A percentile compares a stretch with the other conserved stretches of the same genome.
phyloP scores from a whole-genome alignment of 108 stramenopile genomes.

The Cyclotella sp. region DNA sequence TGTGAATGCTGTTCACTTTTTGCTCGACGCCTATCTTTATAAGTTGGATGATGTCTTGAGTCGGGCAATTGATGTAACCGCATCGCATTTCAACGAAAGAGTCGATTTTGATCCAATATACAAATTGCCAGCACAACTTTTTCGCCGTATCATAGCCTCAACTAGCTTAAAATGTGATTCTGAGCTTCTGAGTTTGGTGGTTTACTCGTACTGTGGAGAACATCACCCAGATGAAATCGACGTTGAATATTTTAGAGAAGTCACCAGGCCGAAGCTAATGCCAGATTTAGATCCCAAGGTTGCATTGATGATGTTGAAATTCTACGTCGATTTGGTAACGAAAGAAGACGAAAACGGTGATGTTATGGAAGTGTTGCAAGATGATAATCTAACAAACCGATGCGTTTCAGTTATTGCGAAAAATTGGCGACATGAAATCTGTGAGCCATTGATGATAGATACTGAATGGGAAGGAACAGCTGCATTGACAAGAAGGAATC shows the following conservation, averaged over 20 bases:
- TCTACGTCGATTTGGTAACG: conserved; percentile 43
- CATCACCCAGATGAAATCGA: conserved; percentile 50
- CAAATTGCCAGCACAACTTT: conserved; percentile 37
- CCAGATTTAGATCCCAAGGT: conserved; percentile 42
- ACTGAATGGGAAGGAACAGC: conserved; percentile 33
- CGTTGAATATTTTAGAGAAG: conserved; percentile 52
- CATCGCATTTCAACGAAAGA: conserved; percentile 38
- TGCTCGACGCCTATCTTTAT: conserved; percentile 46
- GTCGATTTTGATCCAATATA: conserved; percentile 53
- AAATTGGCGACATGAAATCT: conserved; percentile 48
- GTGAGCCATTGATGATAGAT: conserved; percentile 40
- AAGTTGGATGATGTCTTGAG: conserved; percentile 46
- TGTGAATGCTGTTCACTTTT: conserved; percentile 39
- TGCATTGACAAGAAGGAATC: conserved; percentile 11
- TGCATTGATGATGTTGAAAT: conserved; percentile 52
- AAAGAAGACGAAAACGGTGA: conserved; percentile 41
- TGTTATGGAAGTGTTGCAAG: conserved; percentile 45
- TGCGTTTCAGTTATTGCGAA: conserved; percentile 39
- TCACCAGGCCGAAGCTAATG: conserved; percentile 47
- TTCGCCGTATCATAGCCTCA: conserved; percentile 43
- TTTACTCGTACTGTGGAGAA: conserved; percentile 54
- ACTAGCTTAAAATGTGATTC: conserved; percentile 41
- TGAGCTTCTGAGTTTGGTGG: conserved; percentile 52
- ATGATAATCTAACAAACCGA: conserved; percentile 41
- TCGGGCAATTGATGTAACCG: conserved; percentile 50